A percentile compares a stretch with the other conserved stretches of the same genome.
Conservation (phyloP, 805 yeast species). For the Grigorovia humatica region DNA sequence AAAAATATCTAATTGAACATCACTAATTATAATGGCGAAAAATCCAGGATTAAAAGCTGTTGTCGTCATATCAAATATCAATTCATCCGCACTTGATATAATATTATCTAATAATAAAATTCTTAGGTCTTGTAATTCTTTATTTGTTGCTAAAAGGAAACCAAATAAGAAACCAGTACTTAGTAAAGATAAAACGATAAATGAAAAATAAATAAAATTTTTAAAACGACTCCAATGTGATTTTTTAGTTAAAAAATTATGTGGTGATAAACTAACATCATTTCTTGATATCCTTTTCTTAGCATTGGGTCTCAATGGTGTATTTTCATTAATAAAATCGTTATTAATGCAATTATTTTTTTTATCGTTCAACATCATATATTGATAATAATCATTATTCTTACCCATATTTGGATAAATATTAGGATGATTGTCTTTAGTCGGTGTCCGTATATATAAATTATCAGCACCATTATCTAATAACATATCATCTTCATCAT, state of each 20-base stretch:
- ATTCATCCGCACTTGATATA: conserved; percentile 72
- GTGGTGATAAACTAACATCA: conserved; percentile 35
- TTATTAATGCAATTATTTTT: not conserved
- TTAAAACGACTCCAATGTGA: conserved; percentile 26
- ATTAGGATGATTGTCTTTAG: not conserved
- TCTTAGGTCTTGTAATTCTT: conserved; percentile 61
- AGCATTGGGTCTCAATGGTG: conserved; percentile 12
- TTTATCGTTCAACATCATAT: not conserved
- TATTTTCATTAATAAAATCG: conserved; percentile 11
- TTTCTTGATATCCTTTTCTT: conserved; percentile 11
- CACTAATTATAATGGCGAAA: conserved; percentile 49
- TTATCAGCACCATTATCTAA: conserved; percentile 4
- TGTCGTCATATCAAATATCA: conserved; percentile 66
- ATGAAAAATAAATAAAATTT: conserved; percentile 28
- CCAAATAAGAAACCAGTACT: conserved; percentile 74
- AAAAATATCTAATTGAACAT: conserved; percentile 73
- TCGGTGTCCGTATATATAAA: not conserved
- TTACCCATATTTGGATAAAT: not conserved
- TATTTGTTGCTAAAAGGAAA: conserved; percentile 73
- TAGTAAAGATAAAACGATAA: conserved; percentile 38
- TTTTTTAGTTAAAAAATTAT: conserved; percentile 33
- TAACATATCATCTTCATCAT: conserved; percentile 11
- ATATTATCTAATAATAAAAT: conserved; percentile 58
- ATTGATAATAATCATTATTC: not conserved
- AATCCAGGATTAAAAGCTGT: conserved; percentile 86